Evolutionary conservation across 495 filamentous ascomycete species (phyloP).

Genomic region (Lophiostoma macrostomum): DNA sequence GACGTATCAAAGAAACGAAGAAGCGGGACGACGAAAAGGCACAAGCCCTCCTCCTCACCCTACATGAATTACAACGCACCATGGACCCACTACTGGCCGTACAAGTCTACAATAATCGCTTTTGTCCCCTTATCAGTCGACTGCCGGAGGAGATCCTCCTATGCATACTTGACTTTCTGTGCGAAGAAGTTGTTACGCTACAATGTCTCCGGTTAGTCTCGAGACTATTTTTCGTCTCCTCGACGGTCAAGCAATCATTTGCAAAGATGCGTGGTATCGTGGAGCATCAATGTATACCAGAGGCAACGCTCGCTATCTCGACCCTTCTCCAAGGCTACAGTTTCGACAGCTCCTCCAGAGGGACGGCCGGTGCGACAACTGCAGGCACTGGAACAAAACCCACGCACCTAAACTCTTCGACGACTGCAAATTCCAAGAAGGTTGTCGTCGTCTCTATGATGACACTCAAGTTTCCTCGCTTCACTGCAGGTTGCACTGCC

Average conservation of each 20-base stretch:
- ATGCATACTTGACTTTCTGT: conserved; percentile 13
- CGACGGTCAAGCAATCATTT: background rate
- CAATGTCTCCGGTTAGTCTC: conserved; percentile 7
- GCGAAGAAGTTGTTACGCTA: conserved; percentile 12
- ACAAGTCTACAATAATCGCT: conserved; percentile 19
- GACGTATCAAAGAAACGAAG: conserved; percentile 12
- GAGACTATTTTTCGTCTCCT: conserved; percentile 9
- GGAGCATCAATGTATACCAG: background rate
- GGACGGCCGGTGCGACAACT: conserved; percentile 12
- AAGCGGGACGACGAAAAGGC: conserved; percentile 13
- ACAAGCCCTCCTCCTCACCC: conserved; percentile 5
- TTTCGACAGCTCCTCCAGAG: conserved; percentile 10
- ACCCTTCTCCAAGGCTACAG: background rate
- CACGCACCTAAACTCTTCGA: conserved; percentile 2
- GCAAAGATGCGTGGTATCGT: background rate
- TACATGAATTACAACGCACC: conserved; percentile 9
- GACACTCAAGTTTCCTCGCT: background rate
- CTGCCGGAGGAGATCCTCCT: conserved; percentile 13
- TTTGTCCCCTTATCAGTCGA: conserved; percentile 9
- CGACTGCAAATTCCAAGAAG: conserved; percentile 11
- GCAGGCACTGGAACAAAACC: conserved; percentile 10
- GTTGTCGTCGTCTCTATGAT: background rate
- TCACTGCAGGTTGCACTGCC: conserved; percentile 3
- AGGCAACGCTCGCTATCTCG: background rate
- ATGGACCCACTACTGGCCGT: conserved; percentile 13